Conservation (phyloP, 2,329 filamentous ascomycete genomes). For the Chaetomium globosum region DNA sequence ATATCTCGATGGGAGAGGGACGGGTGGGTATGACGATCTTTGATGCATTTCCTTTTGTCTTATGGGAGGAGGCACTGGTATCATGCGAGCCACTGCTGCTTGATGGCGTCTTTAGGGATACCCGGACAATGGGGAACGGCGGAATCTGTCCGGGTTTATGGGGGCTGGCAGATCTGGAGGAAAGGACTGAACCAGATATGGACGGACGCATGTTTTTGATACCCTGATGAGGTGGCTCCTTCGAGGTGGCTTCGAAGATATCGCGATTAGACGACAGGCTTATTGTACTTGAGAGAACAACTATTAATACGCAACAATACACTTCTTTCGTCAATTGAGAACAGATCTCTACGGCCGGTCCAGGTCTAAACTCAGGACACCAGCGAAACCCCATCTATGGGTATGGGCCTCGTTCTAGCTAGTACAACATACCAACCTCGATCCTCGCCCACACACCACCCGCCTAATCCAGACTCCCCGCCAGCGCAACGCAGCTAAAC, state of each 20-base stretch:
- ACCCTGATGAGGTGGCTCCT: slow-evolving; percentile 13
- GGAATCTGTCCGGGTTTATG: background rate
- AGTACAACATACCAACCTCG: background rate
- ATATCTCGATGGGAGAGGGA: background rate
- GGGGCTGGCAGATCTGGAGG: background rate
- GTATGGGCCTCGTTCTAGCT: background rate
- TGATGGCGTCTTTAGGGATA: slow-evolving; percentile 3
- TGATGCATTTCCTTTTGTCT: slow-evolving; percentile 11
- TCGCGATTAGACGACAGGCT: background rate
- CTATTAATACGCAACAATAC: background rate
- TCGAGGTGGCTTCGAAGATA: background rate
- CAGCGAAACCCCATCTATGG: background rate
- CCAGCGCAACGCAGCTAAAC: slow-evolving; percentile 62
- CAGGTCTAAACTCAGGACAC: background rate
- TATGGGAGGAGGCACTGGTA: background rate
- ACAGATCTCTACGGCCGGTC: background rate
- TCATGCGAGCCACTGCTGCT: background rate
- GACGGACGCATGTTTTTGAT: slow-evolving; percentile 16
- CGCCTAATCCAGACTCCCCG: slow-evolving; percentile 52
- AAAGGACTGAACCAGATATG: background rate
- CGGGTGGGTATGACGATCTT: background rate
- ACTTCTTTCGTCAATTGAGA: background rate
- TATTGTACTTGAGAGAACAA: background rate
- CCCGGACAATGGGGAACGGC: background rate
- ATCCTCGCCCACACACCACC: background rate